Evolutionary conservation across 768 basidiomycete species (phyloP).

Genomic region (Phylloporus sp.): DNA sequence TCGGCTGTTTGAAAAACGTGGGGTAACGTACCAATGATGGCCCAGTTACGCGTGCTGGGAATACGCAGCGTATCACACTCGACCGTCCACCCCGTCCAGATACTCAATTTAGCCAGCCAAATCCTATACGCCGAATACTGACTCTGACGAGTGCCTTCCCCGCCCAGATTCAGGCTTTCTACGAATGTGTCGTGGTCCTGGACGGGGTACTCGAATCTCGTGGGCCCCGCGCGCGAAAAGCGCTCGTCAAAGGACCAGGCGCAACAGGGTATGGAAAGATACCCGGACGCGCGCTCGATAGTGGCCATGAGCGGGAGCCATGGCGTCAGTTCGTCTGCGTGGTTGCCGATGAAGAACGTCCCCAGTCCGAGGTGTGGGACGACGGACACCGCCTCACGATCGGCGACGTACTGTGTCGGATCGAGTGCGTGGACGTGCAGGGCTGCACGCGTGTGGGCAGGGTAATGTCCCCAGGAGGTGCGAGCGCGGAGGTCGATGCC

Average conservation of each 20-base stretch:
- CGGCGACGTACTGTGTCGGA: conserved; percentile 35
- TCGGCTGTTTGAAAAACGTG: neutral
- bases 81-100: conserved; percentile 77
- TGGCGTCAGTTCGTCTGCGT: conserved; percentile 94
- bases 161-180: conserved; percentile 53
- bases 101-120: conserved; percentile 73
- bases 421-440: conserved; percentile 71
- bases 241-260: conserved; percentile 72
- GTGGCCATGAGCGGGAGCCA: conserved; percentile 86
- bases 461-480: conserved; percentile 79
- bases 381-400: neutral
- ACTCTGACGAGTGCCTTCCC: conserved; percentile 54
- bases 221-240: conserved; percentile 47
- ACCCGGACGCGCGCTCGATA: conserved; percentile 54
- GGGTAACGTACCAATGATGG: conserved; percentile 69
- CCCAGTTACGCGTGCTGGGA: conserved; percentile 93
- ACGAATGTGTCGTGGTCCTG: conserved; percentile 30
- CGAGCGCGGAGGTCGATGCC: conserved; percentile 87
- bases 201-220: conserved; percentile 16
- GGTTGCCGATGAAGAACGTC: conserved; percentile 86
- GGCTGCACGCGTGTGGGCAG: conserved; percentile 50
- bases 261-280: conserved; percentile 88
- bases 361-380: conserved; percentile 37
- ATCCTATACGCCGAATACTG: conserved; percentile 81
- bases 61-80: conserved; percentile 86